Conservation (phyloP, 345 rosid genomes). For the Rhizophora mangle region DNA sequence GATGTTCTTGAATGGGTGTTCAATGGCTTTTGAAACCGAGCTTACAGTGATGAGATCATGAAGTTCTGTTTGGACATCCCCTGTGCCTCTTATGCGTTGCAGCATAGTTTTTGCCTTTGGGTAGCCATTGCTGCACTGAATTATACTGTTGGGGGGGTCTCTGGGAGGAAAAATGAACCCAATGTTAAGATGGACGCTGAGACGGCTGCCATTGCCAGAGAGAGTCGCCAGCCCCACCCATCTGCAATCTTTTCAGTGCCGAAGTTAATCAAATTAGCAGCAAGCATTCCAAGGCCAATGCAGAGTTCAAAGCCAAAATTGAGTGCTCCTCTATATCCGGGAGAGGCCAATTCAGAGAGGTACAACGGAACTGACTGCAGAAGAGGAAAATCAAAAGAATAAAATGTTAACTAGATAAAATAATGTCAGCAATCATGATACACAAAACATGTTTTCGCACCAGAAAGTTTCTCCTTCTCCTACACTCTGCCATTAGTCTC, state of each 20-base stretch:
- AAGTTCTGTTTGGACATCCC: conserved; percentile 50
- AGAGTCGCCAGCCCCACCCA: conserved; percentile 77
- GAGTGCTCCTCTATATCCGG: conserved; percentile 71
- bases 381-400: not conserved
- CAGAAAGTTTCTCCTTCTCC: too few relatives aligned
- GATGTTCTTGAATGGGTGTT: conserved; percentile 43
- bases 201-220: conserved; percentile 60
- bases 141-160: conserved; percentile 64
- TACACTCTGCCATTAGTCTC: too few relatives aligned
- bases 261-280: conserved; percentile 57
- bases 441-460: too few relatives aligned
- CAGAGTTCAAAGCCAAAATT: conserved; percentile 67
- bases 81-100: conserved; percentile 54
- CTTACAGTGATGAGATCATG: conserved; percentile 57
- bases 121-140: conserved; percentile 37
- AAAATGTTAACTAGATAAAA: not conserved
- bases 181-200: conserved; percentile 59
- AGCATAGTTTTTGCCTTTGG: conserved; percentile 48
- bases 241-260: conserved; percentile 56
- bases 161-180: conserved; percentile 63
- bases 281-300: conserved; percentile 51
- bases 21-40: conserved; percentile 21
- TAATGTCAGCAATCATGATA: too few relatives aligned
- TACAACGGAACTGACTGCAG: conserved; percentile 76
- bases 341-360: conserved; percentile 83